Conservation (phyloP, 129 eudicot species). For the Cynara cardunculus region DNA sequence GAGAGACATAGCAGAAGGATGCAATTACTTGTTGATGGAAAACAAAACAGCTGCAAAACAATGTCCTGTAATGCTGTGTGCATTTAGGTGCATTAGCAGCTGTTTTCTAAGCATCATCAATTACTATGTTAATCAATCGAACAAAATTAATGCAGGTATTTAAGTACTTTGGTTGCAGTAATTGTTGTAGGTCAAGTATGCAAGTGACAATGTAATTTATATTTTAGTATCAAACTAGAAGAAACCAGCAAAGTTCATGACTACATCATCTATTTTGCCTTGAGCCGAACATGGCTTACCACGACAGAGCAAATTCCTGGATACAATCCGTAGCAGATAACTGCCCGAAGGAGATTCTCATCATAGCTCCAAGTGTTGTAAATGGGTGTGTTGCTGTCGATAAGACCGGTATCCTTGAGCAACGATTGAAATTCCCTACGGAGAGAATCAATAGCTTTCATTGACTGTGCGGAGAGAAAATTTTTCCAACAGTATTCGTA, state of each 20-base stretch:
- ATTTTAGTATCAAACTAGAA: neutral
- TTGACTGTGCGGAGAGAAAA: constrained; percentile 83
- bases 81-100: too few relatives aligned
- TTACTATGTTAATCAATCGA: too few relatives aligned
- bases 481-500: constrained; percentile 95
- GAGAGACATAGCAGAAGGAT: too few relatives aligned
- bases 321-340: constrained; percentile 91
- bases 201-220: neutral
- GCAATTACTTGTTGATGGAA: too few relatives aligned
- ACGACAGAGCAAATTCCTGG: constrained; percentile 93
- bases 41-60: too few relatives aligned
- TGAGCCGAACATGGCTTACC: constrained; percentile 41
- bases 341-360: constrained; percentile 72
- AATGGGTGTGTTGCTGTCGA: constrained; percentile 52
- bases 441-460: constrained; percentile 93
- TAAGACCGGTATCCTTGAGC: constrained; percentile 74
- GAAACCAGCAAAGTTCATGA: neutral
- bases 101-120: too few relatives aligned
- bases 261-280: neutral
- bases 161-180: neutral
- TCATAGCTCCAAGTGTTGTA: constrained; percentile 79
- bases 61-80: too few relatives aligned
- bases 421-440: constrained; percentile 65
- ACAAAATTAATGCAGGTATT: neutral
- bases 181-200: neutral